These are phyloP conservation scores for Lentinula lateritia DNA, from an alignment of 768 basidiomycete genomes.

Conservation along the genomic window DNA sequence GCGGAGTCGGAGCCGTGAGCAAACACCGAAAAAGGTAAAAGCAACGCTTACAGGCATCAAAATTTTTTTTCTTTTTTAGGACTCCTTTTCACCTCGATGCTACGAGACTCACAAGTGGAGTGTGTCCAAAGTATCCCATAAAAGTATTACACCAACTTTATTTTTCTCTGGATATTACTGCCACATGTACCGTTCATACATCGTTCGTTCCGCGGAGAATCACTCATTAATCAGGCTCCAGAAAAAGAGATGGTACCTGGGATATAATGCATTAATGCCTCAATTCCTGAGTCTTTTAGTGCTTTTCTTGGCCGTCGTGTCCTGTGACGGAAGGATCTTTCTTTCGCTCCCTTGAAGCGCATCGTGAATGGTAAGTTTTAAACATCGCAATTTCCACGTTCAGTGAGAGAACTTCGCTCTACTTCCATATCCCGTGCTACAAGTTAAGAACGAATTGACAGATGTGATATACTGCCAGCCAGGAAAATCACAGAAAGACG, in stretches of 20 bases:
- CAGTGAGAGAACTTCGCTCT: not conserved
- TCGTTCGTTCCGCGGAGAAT: not conserved
- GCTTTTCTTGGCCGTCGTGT: not conserved
- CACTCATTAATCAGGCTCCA: not conserved
- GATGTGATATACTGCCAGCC: not conserved
- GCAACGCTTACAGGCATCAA: not conserved
- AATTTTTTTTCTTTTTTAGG: not conserved
- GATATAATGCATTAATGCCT: not conserved
- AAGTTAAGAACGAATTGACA: not conserved
- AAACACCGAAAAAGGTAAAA: not conserved
- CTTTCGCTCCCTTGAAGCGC: not conserved
- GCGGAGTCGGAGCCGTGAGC: conserved; percentile 18
- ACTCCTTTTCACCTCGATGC: not conserved
- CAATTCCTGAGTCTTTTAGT: not conserved
- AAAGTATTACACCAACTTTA: not conserved
- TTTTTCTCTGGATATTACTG: not conserved
- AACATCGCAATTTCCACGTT: not conserved
- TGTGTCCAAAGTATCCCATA: conserved; percentile 4
- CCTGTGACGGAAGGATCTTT: not conserved
- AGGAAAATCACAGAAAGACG: not conserved
- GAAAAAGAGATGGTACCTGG: not conserved
- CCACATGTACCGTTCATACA: not conserved
- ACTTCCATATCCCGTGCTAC: not conserved
- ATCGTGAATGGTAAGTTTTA: not conserved
- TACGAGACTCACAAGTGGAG: not conserved